Percentiles rank a stretch among this genome's conserved stretches.
These are phyloP conservation scores for Saitozyma sp. DNA, from an alignment of 768 basidiomycete genomes.

Conservation along the genomic window DNA sequence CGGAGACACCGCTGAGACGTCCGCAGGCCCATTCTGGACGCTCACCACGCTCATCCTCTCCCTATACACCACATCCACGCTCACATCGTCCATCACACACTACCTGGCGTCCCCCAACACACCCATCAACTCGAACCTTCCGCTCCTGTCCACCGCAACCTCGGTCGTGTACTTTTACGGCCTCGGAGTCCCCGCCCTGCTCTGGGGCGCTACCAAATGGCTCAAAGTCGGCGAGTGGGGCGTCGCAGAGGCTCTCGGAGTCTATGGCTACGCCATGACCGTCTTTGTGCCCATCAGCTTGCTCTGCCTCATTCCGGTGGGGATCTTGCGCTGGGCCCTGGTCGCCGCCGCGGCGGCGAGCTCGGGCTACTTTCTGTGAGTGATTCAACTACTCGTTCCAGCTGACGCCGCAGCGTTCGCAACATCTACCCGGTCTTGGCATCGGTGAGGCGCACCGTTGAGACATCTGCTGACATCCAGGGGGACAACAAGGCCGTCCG, in stretches of 20 bases:
- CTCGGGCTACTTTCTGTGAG: slow-evolving; percentile 81
- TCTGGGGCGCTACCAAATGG: slow-evolving; percentile 85
- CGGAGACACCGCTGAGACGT: slow-evolving; percentile 27
- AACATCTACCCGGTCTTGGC: slow-evolving; percentile 84
- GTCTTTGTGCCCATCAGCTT: slow-evolving; percentile 49
- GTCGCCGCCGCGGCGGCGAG: slow-evolving; percentile 70
- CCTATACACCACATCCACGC: slow-evolving; percentile 88
- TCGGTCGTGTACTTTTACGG: slow-evolving; percentile 79
- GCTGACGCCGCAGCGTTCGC: slow-evolving; percentile 26
- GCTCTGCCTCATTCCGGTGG: slow-evolving; percentile 80
- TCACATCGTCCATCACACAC: slow-evolving; percentile 81
- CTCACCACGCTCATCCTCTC: slow-evolving; percentile 90
- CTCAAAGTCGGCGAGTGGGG: slow-evolving; percentile 87
- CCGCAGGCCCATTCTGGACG: slow-evolving; percentile 96
- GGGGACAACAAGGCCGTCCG: slow-evolving; percentile 81
- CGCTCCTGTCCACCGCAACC: slow-evolving; percentile 75
- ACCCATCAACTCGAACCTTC: slow-evolving; percentile 61
- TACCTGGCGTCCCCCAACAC: slow-evolving; percentile 64
- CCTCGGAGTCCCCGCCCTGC: slow-evolving; percentile 71
- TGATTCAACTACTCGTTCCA: slow-evolving; percentile 2
- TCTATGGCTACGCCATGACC: slow-evolving; percentile 56
- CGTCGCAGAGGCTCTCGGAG: slow-evolving; percentile 63
- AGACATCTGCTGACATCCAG: slow-evolving; percentile 56
- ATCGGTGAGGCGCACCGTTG: slow-evolving; percentile 56
- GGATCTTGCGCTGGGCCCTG: slow-evolving; percentile 77